A percentile compares a stretch with the other conserved stretches of the same genome.
phyloP scores from a whole-genome alignment of 306 rosid species.

The Prosopis cineraria region DNA sequence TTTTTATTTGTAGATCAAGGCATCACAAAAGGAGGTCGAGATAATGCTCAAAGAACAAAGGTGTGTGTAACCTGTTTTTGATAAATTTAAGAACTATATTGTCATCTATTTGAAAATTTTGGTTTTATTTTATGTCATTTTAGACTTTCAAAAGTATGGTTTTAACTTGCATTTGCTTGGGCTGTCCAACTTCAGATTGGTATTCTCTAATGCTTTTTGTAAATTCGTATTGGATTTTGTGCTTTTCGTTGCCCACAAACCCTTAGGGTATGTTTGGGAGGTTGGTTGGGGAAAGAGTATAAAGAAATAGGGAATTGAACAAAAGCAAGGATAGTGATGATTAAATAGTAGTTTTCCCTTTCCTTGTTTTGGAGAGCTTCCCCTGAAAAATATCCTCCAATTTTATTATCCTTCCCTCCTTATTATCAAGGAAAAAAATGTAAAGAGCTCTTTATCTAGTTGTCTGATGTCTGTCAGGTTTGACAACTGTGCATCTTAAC shows the following conservation, averaged over 20 bases:
- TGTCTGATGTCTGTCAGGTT: background rate
- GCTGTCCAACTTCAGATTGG: background rate
- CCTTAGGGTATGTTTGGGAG: background rate
- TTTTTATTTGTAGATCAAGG: conserved; percentile 67
- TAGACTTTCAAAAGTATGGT: conserved; percentile 8
- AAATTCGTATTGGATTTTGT: conserved; percentile 16
- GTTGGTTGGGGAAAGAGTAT: background rate
- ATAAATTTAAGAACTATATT: conserved; percentile 33
- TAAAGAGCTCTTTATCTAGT: background rate
- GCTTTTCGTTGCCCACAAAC: background rate
- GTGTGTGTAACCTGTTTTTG: conserved; percentile 50
- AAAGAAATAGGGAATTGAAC: background rate
- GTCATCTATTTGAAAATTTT: conserved; percentile 24
- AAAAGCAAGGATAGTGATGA: background rate
- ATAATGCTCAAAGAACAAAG: conserved; percentile 84
- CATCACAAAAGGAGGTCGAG: conserved; percentile 84
- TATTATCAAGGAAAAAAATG: background rate
- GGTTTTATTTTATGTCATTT: conserved; percentile 14
- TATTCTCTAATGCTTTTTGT: background rate
- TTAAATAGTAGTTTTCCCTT: background rate
- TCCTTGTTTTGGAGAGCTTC: background rate
- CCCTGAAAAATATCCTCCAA: background rate
- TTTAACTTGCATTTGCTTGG: conserved; percentile 5
- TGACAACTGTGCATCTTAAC: conserved; percentile 10
- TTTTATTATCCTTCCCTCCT: background rate